Conservation (phyloP, 108 stramenopile genomes). For the Parietichytrium sp. region DNA sequence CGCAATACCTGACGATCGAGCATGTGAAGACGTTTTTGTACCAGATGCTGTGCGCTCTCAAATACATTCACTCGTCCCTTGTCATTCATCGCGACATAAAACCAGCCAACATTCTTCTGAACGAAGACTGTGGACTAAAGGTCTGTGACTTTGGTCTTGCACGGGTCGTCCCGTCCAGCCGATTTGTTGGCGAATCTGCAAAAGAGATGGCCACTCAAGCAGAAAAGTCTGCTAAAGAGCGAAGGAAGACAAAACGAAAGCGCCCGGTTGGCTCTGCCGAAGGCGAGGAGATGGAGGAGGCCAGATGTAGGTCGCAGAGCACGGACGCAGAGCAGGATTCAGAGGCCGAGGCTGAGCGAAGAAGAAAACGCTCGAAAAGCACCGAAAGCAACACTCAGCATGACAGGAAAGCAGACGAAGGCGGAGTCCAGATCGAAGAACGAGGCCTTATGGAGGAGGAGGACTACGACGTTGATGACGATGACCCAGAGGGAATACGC, state of each 20-base stretch:
- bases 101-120: constrained; percentile 70
- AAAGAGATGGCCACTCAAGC: background rate
- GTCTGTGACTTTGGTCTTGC: constrained; percentile 98
- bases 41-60: constrained; percentile 90
- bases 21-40: constrained; percentile 94
- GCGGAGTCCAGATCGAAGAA: background rate
- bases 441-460: too few species aligned
- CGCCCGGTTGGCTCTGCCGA: background rate
- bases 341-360: background rate
- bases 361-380: background rate
- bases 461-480: too few species aligned
- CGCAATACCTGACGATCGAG: constrained; percentile 92
- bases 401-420: background rate
- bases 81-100: constrained; percentile 91
- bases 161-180: constrained; percentile 67
- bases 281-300: too few species aligned
- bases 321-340: background rate
- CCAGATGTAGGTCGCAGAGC: too few species aligned
- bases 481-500: constrained; percentile 9
- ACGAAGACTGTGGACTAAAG: constrained; percentile 95
- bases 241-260: background rate
- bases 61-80: constrained; percentile 78
- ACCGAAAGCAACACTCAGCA: background rate
- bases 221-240: background rate
- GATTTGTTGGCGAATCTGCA: background rate